These are phyloP conservation scores for Lojkania enalia DNA, from an alignment of 2,329 filamentous ascomycete species.

Conservation along the genomic window DNA sequence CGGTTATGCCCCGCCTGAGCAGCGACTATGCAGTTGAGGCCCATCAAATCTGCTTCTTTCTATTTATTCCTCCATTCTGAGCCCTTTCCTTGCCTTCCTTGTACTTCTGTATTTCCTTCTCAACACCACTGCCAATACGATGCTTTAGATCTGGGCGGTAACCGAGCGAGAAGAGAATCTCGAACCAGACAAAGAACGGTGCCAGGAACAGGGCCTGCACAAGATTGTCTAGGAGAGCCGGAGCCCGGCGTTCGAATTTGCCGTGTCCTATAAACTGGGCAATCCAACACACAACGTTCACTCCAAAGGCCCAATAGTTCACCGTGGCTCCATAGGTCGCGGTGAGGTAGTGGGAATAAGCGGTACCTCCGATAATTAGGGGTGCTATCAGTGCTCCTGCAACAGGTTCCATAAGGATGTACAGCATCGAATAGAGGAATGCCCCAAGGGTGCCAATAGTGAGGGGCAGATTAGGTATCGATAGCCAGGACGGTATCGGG, in stretches of 20 bases:
- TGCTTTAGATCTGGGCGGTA: slow-evolving; percentile 87
- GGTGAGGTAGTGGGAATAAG: slow-evolving; percentile 74
- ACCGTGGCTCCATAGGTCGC: slow-evolving; percentile 62
- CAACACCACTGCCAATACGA: slow-evolving; percentile 75
- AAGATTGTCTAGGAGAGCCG: slow-evolving; percentile 87
- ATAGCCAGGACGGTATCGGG: slow-evolving; percentile 57
- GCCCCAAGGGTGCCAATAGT: slow-evolving; percentile 62
- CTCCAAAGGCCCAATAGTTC: slow-evolving; percentile 66
- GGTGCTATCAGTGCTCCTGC: slow-evolving; percentile 78
- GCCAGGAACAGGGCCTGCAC: slow-evolving; percentile 90
- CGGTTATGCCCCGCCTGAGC: too few relatives aligned
- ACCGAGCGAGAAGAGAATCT: slow-evolving; percentile 85
- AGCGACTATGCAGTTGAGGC: too few relatives aligned
- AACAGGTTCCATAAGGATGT: slow-evolving; percentile 91
- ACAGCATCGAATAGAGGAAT: slow-evolving; percentile 73
- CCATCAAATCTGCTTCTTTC: slow-evolving; percentile 18
- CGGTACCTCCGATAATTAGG: slow-evolving; percentile 74
- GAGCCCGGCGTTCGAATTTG: slow-evolving; percentile 82
- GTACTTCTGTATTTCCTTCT: slow-evolving; percentile 75
- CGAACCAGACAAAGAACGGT: slow-evolving; percentile 96
- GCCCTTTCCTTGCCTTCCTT: slow-evolving; percentile 58
- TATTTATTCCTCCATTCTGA: slow-evolving; percentile 36
- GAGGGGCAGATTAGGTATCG: slow-evolving; percentile 60
- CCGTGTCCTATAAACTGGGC: slow-evolving; percentile 92
- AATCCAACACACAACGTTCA: slow-evolving; percentile 79